These are phyloP conservation scores for Alternaria infectoria DNA, from an alignment of 2,329 filamentous ascomycete genomes.

Conservation along the genomic window DNA sequence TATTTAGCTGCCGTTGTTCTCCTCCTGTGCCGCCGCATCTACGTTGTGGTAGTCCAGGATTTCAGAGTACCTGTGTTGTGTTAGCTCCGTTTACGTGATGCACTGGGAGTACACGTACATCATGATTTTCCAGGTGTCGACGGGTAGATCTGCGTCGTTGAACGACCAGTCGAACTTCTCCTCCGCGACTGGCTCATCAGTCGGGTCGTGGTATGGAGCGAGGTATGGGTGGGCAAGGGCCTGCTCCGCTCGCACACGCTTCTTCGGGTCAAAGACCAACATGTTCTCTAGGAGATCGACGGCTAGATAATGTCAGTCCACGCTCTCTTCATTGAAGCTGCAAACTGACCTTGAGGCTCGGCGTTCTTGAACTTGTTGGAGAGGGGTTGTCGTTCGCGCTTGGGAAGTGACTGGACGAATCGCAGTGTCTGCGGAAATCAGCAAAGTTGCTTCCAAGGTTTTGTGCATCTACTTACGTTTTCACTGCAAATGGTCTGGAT, in stretches of 20 bases:
- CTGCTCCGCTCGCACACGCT: slow-evolving; percentile 84
- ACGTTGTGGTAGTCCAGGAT: slow-evolving; percentile 99
- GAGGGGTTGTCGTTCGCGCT: slow-evolving; percentile 88
- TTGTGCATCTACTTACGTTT: slow-evolving; percentile 66
- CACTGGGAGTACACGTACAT: slow-evolving; percentile 66
- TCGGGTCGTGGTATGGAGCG: slow-evolving; percentile 94
- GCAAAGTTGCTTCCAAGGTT: neutral
- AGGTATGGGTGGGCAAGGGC: slow-evolving; percentile 93
- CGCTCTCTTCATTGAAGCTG: neutral
- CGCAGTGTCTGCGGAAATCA: slow-evolving; percentile 73
- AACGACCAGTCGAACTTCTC: slow-evolving; percentile 99
- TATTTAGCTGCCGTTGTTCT: slow-evolving; percentile 44
- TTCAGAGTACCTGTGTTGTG: slow-evolving; percentile 81
- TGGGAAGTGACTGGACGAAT: slow-evolving; percentile 96
- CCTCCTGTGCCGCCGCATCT: slow-evolving; percentile 64
- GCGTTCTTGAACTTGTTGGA: slow-evolving; percentile 93
- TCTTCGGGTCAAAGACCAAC: slow-evolving; percentile 98
- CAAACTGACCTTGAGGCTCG: slow-evolving; percentile 75
- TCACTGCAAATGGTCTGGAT: slow-evolving; percentile 98
- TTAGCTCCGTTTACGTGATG: slow-evolving; percentile 16
- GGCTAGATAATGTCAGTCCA: slow-evolving; percentile 58
- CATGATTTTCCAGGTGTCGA: slow-evolving; percentile 99
- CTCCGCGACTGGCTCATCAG: slow-evolving; percentile 91
- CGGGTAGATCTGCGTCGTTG: slow-evolving; percentile 95
- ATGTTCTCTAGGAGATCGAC: slow-evolving; percentile 94